Evolutionary conservation across 1,284 basidiomycete genomes (phyloP).

Genomic region (Xanthoconium separans): DNA sequence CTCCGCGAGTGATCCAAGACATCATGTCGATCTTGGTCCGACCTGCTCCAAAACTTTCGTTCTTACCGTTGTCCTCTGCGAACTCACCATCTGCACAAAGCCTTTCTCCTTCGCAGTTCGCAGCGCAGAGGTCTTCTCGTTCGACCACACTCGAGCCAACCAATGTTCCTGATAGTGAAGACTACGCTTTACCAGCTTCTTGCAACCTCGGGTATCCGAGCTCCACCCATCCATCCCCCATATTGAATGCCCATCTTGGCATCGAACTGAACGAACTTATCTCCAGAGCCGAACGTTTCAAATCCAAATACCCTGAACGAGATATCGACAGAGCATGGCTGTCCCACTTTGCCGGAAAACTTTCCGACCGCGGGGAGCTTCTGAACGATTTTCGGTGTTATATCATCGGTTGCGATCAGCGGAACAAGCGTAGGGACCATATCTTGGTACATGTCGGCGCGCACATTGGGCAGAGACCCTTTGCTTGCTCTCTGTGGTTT

Average conservation of each 20-base stretch:
- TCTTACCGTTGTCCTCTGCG: constrained; percentile 6
- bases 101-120: constrained; percentile 5
- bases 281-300: constrained; percentile 52
- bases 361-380: constrained; percentile 54
- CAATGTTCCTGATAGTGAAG: not conserved
- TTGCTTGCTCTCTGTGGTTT: constrained; percentile 59
- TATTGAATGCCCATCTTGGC: constrained; percentile 59
- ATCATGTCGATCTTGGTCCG: constrained; percentile 34
- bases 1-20: constrained; percentile 32
- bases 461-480: constrained; percentile 65
- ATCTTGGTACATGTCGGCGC: constrained; percentile 70
- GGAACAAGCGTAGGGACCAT: constrained; percentile 67
- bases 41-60: constrained; percentile 11
- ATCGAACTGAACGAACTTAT: constrained; percentile 52
- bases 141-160: constrained; percentile 2
- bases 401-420: constrained; percentile 57
- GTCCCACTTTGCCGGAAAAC: constrained; percentile 60
- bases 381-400: constrained; percentile 66
- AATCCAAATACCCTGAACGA: constrained; percentile 47
- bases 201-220: constrained; percentile 1
- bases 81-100: not conserved
- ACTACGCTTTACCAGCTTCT: not conserved
- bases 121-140: not conserved
- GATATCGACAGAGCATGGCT: constrained; percentile 64
- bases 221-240: constrained; percentile 41